A percentile compares a stretch with the other conserved stretches of the same genome.
These are phyloP conservation scores for Blastomyces gilchristii DNA, from an alignment of 2,329 filamentous ascomycete genomes.

Conservation along the genomic window DNA sequence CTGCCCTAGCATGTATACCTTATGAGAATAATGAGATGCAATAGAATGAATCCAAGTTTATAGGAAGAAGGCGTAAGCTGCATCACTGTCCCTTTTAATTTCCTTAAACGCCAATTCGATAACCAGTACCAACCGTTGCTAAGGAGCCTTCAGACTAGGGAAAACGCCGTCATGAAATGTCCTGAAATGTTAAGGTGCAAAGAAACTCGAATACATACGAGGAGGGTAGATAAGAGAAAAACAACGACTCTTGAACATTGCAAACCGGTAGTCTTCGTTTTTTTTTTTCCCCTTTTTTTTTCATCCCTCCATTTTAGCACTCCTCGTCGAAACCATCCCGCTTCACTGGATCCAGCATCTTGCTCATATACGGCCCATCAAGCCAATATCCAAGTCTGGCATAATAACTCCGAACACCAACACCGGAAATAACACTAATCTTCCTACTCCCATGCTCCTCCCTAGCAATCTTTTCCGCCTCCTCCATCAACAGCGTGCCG, in stretches of 20 bases:
- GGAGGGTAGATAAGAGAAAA: background rate
- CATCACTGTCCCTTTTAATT: background rate
- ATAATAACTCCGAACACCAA: constrained; percentile 93
- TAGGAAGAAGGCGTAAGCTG: background rate
- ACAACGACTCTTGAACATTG: background rate
- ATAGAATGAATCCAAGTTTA: background rate
- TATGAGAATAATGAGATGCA: background rate
- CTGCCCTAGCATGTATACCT: background rate
- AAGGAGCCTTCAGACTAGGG: background rate
- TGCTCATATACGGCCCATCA: constrained; percentile 72
- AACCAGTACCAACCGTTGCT: background rate
- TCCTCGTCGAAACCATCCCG: constrained; percentile 22
- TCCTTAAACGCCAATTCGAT: background rate
- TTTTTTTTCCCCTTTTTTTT: background rate
- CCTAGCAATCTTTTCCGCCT: constrained; percentile 87
- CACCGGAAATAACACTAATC: constrained; percentile 95
- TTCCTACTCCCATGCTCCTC: constrained; percentile 91
- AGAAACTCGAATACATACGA: background rate
- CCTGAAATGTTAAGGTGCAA: background rate
- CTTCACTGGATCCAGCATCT: constrained; percentile 37
- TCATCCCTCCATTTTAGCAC: background rate
- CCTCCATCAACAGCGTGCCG: constrained; percentile 92
- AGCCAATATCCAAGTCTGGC: constrained; percentile 84
- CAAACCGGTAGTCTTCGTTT: background rate
- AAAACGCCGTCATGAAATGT: background rate